Evolutionary conservation across 257 asterid genomes (phyloP), one percentile per base, ranked within the genome.

Genomic region (Handroanthus guayacan): DNA sequence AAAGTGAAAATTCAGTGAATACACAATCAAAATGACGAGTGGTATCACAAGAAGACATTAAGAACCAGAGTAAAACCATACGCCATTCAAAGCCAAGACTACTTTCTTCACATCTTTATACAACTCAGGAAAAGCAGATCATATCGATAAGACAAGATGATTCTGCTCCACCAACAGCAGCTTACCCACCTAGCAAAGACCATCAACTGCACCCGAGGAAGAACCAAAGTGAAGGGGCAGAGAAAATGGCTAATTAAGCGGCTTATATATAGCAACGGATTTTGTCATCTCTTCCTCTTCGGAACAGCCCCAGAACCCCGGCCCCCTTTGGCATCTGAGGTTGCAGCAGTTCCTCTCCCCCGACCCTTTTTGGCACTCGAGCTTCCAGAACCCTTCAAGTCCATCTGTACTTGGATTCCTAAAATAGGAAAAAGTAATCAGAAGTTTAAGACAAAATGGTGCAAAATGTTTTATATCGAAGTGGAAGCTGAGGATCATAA

Each of bases 281-380:
- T 61, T 90, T 83, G 90, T 85, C 92, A 94, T 86, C 94, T 85
- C 90, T 90, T 94, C 80, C 97, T 87, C 91, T 91, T 94, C 2
- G 92, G 36, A 57, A 89, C 90, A 50, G 89, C 63, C 2, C 86
- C 89, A 12, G 90, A 78, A 13, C 89, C 89, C 20, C 90, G 86
- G n/a, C 91, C 86, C 5, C 75, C 82, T 72, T 78, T 84, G 56
- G 71, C 62, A 67, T 78, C 87, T 1, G 86, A 78, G n/a, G 85
- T 57, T 17, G 45, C 80, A 47, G 88, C 80, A 76, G 79, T 71
- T 61, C 87, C 87, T 81, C 73, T 85, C 60, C 92, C 89, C 78
- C 96, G 84, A n/a, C 92, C 92, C 84, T 81, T 95, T 68, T 82
- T 91, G 51, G 84, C 79, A 14, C 86, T 70, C 14, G 90, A 77